Base-by-base conservation (phyloP, 345 rosid genomes). In the Abelmoschus esculentus region DNA sequence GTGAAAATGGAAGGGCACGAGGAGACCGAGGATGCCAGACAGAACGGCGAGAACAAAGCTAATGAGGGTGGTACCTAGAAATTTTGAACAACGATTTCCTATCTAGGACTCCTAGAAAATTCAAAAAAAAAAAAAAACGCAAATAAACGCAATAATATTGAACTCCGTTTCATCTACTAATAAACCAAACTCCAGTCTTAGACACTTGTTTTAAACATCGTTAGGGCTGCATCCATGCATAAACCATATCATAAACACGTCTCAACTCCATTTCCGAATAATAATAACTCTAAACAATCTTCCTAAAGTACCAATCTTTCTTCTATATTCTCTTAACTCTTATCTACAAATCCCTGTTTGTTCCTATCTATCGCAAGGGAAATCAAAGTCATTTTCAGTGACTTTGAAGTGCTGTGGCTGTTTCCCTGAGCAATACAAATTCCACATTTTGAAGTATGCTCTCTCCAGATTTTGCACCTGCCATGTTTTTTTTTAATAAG, bases 401-500 rank as follows among this genome's bases (percentile, higher is more conserved):
- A 96, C 99, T 73, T 84, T 90, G 29, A 92, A 96, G 78, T 86
- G 97, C 47, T 84, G 87, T 6, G 96, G 91, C 61, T 89, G 85
- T 82, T 85, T 83, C 42, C 97, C 88, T 0, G 81, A 76, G 80
- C 97, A 89, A 72, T 87, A 83, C 11, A 92, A 76, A 83, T 81
- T 90, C 99, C 99, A 96, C 99, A 96, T 96, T 79, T 87, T 96
- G 72, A 87, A 84, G 82, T 86, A 96, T 13, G 97, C 74, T 70
- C 98, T 80, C 80, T 92, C 99, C 47, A 92, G 85, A 80, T 96
- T 96, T 70, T 79, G 84, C 67, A 96, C 99, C 98, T 96, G 90
- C 73, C 80, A 54, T 32, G 2, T n/a, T 26, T 50, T 52, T 52
- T 52, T 52, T 7, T 17, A 6, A n/a, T 4, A 12, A 7, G 31